Conservation (phyloP, 148 eudicot species). For the Heliamphora exappendiculata region DNA sequence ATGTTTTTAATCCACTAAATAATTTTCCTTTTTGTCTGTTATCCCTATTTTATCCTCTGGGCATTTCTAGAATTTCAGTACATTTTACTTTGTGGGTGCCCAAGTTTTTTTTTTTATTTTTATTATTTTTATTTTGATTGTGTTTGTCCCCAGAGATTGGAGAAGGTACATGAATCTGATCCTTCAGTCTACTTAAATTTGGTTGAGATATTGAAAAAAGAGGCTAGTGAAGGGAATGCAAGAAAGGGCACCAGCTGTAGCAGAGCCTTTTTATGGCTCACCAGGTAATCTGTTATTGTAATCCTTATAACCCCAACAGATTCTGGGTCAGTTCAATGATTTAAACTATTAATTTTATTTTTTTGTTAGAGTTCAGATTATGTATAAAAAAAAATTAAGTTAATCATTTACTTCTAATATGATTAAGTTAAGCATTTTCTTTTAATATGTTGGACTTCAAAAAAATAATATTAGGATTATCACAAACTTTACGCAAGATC, state of each 20-base stretch:
- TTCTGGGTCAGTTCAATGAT: no score
- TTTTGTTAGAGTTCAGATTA: no score
- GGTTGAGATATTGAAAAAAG: slow-evolving; percentile 76
- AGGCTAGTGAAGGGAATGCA: slow-evolving; percentile 56
- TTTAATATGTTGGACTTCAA: no score
- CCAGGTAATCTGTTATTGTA: slow-evolving; percentile 49
- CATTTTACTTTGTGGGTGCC: neutral
- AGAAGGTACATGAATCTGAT: slow-evolving; percentile 53
- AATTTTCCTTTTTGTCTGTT: no score
- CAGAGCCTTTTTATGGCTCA: slow-evolving; percentile 83
- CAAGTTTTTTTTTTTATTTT: neutral
- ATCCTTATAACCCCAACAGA: no score
- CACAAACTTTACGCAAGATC: no score
- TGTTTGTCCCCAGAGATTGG: slow-evolving; percentile 45
- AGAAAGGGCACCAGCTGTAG: slow-evolving; percentile 54
- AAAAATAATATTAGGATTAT: no score
- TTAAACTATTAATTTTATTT: no score
- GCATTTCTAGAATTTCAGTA: neutral
- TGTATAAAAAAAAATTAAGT: no score
- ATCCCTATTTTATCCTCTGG: neutral
- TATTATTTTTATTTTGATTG: neutral
- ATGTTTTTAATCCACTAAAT: no score
- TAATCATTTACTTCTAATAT: no score
- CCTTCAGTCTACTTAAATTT: slow-evolving; percentile 49
- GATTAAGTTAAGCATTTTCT: no score